These are phyloP conservation scores for Allomyces arbusculus DNA, from an alignment of 192 early-diverging fungal genomes.

Conservation along the genomic window DNA sequence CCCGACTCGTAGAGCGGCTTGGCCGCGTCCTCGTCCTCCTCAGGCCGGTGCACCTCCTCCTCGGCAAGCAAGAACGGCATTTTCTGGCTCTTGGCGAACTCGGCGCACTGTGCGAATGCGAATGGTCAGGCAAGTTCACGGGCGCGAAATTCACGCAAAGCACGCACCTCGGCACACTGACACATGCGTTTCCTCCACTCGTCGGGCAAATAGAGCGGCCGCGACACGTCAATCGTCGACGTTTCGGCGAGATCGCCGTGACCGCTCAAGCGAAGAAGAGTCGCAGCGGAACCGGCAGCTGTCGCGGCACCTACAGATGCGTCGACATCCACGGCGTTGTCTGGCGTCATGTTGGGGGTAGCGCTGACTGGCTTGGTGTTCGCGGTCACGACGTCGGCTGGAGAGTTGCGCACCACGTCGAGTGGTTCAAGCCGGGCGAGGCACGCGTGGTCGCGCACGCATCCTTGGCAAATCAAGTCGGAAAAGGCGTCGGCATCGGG, in stretches of 20 bases:
- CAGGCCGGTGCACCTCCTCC: constrained; percentile 52
- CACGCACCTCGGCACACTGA: constrained; percentile 27
- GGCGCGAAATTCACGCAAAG: neutral
- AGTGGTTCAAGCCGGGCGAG: constrained; percentile 13
- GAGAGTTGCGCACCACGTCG: constrained; percentile 8
- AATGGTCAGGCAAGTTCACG: neutral
- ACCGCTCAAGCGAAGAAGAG: neutral
- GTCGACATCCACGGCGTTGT: too few relatives aligned
- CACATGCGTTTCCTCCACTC: constrained; percentile 59
- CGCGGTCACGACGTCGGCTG: constrained; percentile 2
- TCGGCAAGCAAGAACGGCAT: constrained; percentile 32
- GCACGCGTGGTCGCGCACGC: constrained; percentile 24
- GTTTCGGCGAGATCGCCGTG: constrained; percentile 8
- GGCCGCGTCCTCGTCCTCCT: constrained; percentile 46
- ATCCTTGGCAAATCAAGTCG: constrained; percentile 47
- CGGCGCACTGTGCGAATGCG: constrained; percentile 16
- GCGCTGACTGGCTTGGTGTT: neutral
- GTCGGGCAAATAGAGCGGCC: constrained; percentile 38
- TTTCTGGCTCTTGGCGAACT: constrained; percentile 17
- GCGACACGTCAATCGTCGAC: constrained; percentile 5
- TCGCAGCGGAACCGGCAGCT: too few relatives aligned
- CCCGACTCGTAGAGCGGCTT: constrained; percentile 57
- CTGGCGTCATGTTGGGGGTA: neutral
- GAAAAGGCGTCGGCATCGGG: constrained; percentile 34
- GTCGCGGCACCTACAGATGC: too few relatives aligned